phyloP scores from a whole-genome alignment of 148 eudicot species.

The Linanthus parryae region DNA sequence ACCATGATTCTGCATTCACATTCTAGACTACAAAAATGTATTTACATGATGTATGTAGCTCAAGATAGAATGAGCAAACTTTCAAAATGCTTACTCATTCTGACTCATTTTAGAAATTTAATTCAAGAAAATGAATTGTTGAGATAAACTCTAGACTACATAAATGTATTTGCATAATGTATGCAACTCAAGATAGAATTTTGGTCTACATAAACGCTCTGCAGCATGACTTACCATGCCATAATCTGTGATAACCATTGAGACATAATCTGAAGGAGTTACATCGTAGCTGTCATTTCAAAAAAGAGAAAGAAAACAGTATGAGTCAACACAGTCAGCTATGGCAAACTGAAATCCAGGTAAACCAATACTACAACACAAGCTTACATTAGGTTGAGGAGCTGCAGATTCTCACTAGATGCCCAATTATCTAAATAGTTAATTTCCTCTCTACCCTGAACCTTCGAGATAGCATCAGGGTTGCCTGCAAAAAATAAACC shows the following conservation, averaged over 20 bases:
- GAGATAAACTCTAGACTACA: not conserved
- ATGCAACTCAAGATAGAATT: not conserved
- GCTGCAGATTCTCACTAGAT: constrained; percentile 64
- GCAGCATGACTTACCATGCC: constrained; percentile 75
- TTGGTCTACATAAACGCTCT: too few relatives aligned
- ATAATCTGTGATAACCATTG: constrained; percentile 92
- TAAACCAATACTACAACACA: too few relatives aligned
- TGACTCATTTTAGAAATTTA: not conserved
- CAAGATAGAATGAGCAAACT: too few relatives aligned
- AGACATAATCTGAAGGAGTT: constrained; percentile 91
- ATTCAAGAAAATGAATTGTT: not conserved
- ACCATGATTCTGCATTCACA: too few relatives aligned
- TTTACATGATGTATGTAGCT: too few relatives aligned
- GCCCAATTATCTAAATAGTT: constrained; percentile 63
- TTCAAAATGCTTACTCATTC: too few relatives aligned
- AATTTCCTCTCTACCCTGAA: constrained; percentile 68
- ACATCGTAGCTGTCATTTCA: constrained; percentile 64
- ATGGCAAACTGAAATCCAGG: not conserved
- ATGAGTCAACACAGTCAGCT: constrained; percentile 1
- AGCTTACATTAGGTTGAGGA: constrained; percentile 79
- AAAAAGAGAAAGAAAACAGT: constrained; percentile 5
- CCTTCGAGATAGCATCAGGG: constrained; percentile 71
- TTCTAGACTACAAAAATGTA: too few relatives aligned
- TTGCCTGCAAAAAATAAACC: constrained; percentile 44
- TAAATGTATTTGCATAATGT: not conserved